Evolutionary conservation across 2,329 filamentous ascomycete genomes (phyloP), one percentile per base, ranked within the genome.

Genomic region (Aspergillus ibericus): DNA sequence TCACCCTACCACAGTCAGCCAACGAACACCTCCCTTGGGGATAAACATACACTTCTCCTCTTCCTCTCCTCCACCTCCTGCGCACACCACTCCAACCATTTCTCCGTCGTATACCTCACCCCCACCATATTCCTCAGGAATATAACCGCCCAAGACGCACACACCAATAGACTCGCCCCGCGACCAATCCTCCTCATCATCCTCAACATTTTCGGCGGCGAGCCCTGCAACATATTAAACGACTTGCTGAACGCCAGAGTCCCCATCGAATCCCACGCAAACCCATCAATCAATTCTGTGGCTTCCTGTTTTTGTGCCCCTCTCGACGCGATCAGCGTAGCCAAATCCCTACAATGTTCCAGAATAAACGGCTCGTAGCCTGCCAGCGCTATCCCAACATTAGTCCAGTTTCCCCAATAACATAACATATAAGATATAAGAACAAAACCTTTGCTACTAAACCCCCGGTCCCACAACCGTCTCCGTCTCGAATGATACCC

Each of bases 261-360:
- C 8, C 59, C 59, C 59, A 61, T 61, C 10, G 55, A 50, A 16
- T 58, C 59, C 40, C 40, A 61, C 8, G 49, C 20, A 49, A 58
- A 58, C 9, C 20, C 32, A 5, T 36, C 47, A 10, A 59, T 34
- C 25, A 59, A 10, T 4, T 40, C 27, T 3, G 53, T 59, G 2
- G 50, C 53, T 16, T 59, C 57, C 22, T 55, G 32, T n/a, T n/a
- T 18, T 27, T 58, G 34, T 9, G 38, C 16, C 20, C 18, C 46
- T 34, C 38, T 36, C 0, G 56, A 42, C 3, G 27, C 36, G 16
- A 58, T 47, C 3, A 52, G 25, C 32, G 42, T 34, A 9, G 53
- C 18, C 4, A 60, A 44, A 22, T 34, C 38, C 12, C 48, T 40
- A 35, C 59, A 61, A 29, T 61, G 59, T 5, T 61, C 59, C 10